Percentiles rank a stretch among this genome's conserved stretches.
Conservation (phyloP, 352 stramenopile genomes). For the Pythium aristosporum region DNA sequence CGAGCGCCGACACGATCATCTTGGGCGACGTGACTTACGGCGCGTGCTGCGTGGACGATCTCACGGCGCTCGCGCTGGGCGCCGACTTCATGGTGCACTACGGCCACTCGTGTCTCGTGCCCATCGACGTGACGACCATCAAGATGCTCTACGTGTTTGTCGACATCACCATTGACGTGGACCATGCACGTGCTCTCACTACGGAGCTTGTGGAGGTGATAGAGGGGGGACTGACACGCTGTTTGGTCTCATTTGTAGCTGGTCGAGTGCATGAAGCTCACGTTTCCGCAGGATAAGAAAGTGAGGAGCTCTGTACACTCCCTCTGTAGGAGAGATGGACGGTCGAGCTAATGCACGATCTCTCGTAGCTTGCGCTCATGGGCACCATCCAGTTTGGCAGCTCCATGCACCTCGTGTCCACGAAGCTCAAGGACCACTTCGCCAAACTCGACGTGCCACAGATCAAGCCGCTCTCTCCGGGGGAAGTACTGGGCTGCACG, state of each 20-base stretch:
- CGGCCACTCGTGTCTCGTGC: slow-evolving; percentile 98
- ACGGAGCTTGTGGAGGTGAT: neutral
- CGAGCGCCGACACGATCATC: slow-evolving; percentile 90
- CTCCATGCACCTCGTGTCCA: slow-evolving; percentile 85
- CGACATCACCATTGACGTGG: slow-evolving; percentile 98
- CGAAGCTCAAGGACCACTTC: slow-evolving; percentile 80
- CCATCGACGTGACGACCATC: slow-evolving; percentile 94
- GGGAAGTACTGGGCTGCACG: slow-evolving; percentile 99
- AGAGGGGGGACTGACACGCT: neutral
- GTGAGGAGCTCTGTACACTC: slow-evolving; percentile 23
- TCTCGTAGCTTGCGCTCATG: slow-evolving; percentile 87
- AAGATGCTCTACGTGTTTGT: slow-evolving; percentile 99
- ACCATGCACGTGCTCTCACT: slow-evolving; percentile 70
- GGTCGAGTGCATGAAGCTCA: slow-evolving; percentile 94
- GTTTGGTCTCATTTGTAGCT: slow-evolving; percentile 49
- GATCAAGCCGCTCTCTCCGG: slow-evolving; percentile 95
- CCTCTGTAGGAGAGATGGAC: neutral
- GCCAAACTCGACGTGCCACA: slow-evolving; percentile 90
- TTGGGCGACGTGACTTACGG: slow-evolving; percentile 99
- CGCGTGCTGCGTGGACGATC: slow-evolving; percentile 99
- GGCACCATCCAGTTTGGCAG: slow-evolving; percentile 96
- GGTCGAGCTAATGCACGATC: neutral
- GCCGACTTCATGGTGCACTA: slow-evolving; percentile 99
- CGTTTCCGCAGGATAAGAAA: slow-evolving; percentile 76
- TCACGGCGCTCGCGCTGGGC: slow-evolving; percentile 93